Base-by-base conservation (phyloP, 1,139 yeast genomes). In the Entelexis paramagnoliae region DNA sequence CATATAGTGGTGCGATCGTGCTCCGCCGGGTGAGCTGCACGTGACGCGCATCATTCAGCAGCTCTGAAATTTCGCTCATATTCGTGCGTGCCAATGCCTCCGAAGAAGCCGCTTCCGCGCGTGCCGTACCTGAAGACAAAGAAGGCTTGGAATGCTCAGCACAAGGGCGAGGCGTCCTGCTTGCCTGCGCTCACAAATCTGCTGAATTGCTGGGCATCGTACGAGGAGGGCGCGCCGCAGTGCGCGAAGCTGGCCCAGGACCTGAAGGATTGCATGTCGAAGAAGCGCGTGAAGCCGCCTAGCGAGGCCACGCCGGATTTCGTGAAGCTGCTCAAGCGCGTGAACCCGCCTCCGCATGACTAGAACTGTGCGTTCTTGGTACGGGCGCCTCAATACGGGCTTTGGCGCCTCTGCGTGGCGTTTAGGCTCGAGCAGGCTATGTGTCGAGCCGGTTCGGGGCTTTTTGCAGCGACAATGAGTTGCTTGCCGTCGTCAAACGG, bases 141-240 rank as follows among this genome's bases (percentile, higher is more conserved):
- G 22, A 49, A 49, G 17, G 45, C 50, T 50, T 51, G 54, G 41
- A 53, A 52, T n/a, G 58, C 49, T 4, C 53, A 56, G 44, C 51
- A 55, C 26, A 29, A 40, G 33, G 41, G 53, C 28, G 36, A 41
- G 30, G 54, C 50, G n/a, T 28, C 85, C 56, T 88, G 96, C 66
- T 69, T 80, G 57, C 87, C 85, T 52, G 72, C 83, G 58, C 84
- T 89, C 91, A 81, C 93, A 7, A 82, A 86, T 46, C 74, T 89
- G 67, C 73, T 89, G 62, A 86, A 84, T 72, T 89, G 97, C 69
- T 89, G 97, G 97, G 94, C 96, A 4, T 85, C 95, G 32, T 85
- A 87, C 69, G 91, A 94, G 49, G 95, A 87, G 67, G 91, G 91
- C 54, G 74, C 83, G 22, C 70, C 74, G 13, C 75, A 71, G 46